phyloP scores from a whole-genome alignment of 129 eudicot genomes.

The Dittrichia graveolens region DNA sequence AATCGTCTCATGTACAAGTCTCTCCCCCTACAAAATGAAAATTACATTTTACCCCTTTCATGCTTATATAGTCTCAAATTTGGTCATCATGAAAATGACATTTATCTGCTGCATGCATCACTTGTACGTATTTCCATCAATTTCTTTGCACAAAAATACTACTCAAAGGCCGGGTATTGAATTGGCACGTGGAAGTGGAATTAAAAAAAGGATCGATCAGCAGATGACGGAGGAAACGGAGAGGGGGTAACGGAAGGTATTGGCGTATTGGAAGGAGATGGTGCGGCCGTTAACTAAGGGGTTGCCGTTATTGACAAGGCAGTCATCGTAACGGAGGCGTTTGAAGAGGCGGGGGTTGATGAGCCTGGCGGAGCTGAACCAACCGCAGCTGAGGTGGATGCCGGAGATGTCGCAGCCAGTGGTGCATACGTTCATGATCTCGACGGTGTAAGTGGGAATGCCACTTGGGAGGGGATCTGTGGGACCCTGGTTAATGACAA shows the following conservation, averaged over 20 bases:
- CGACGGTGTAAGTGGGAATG: slow-evolving; percentile 85
- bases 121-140: too few relatives aligned
- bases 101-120: not conserved
- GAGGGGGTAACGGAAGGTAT: slow-evolving; percentile 74
- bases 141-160: too few relatives aligned
- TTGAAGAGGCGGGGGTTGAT: slow-evolving; percentile 37
- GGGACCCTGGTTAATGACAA: slow-evolving; percentile 74
- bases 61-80: not conserved
- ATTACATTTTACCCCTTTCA: not conserved
- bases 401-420: slow-evolving; percentile 45
- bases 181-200: slow-evolving; percentile 2
- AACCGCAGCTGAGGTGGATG: slow-evolving; percentile 43
- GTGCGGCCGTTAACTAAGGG: slow-evolving; percentile 64
- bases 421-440: slow-evolving; percentile 57
- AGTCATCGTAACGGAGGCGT: slow-evolving; percentile 56
- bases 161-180: too few relatives aligned
- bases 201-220: slow-evolving; percentile 3
- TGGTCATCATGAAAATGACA: slow-evolving; percentile 19
- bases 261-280: slow-evolving; percentile 74
- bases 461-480: slow-evolving; percentile 75
- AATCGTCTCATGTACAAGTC: slow-evolving; percentile 32
- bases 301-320: slow-evolving; percentile 78
- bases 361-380: slow-evolving; percentile 43
- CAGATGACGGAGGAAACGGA: slow-evolving; percentile 67
- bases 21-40: slow-evolving; percentile 7